Percentiles rank a stretch among this genome's conserved stretches.
Conservation (phyloP, 2,329 filamentous ascomycete species). For the Plectosphaerella sp. region DNA sequence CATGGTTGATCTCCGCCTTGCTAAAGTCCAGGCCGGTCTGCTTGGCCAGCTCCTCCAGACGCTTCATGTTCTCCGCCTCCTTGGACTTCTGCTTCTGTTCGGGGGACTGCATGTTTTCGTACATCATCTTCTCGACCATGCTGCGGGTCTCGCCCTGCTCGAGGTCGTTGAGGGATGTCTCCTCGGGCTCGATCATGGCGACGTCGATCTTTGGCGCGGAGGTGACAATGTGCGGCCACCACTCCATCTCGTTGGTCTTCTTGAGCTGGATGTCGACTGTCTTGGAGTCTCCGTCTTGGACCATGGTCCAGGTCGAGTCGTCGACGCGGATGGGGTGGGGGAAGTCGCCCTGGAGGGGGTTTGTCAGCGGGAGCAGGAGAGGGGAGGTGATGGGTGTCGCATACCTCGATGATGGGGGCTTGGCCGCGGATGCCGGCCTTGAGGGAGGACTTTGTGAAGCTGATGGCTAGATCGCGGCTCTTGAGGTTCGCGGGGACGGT, state of each 20-base stretch:
- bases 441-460: conserved; percentile 74
- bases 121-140: conserved; percentile 99
- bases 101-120: conserved; percentile 79
- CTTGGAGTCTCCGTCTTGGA: conserved; percentile 61
- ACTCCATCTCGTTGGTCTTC: conserved; percentile 95
- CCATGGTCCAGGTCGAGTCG: conserved; percentile 92
- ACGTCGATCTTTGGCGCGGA: conserved; percentile 89
- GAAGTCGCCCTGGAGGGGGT: conserved; percentile 66
- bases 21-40: conserved; percentile 69
- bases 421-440: conserved; percentile 85
- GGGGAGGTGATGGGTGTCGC: not conserved
- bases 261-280: conserved; percentile 80
- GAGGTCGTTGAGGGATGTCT: conserved; percentile 83
- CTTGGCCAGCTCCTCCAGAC: conserved; percentile 92
- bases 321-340: conserved; percentile 75
- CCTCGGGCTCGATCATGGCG: conserved; percentile 90
- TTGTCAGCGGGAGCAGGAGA: not conserved
- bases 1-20: conserved; percentile 58
- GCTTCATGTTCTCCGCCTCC: conserved; percentile 91
- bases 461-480: conserved; percentile 76
- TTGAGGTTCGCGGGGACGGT: conserved; percentile 79
- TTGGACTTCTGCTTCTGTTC: conserved; percentile 96
- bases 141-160: conserved; percentile 82
- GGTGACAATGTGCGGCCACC: conserved; percentile 93
- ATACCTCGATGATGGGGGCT: conserved; percentile 73